Evolutionary conservation across 345 rosid genomes (phyloP), one percentile per base, ranked within the genome.

Genomic region (Rhizophora mangle): DNA sequence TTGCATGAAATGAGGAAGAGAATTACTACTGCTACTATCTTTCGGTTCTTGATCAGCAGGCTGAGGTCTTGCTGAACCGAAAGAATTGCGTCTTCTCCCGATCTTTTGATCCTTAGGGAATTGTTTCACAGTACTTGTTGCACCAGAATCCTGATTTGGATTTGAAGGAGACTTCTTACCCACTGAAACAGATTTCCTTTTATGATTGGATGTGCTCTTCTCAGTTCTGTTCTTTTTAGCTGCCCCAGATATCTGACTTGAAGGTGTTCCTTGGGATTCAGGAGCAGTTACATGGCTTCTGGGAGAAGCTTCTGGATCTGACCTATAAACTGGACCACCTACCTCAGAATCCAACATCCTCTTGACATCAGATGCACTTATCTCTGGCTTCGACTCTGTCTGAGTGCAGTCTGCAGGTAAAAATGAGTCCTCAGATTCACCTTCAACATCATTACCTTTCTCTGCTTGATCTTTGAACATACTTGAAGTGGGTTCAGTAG

Each of bases 1-100:
- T 81, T 86, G 98, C 99, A 95, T 95, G 89, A 95, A 95, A 61
- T 72, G 92, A n/a, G 98, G 99, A 68, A 92, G 58, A 64, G 96
- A 82, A 79, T 68, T 84, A 76, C 83, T 89, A 78, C 86, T 87
- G 63, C 83, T 82, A 67, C 87, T 83, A 59, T 85, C 96, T 73
- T 89, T 81, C 54, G 90, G 85, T 72, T 90, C 98, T 83, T 86
- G 90, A 59, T 84, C 94, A 72, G 36, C 69, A 63, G 72, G 73
- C 55, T 80, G 89, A 3, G 69, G 70, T 62, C 51, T 84, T 16
- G 75, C n/a, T 10, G 89, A 78, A 75, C 90, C 95, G 64, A 91
- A 79, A 29, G 98, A 93, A 62, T 67, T 87, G 61, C 86, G 85
- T 69, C 89, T 78, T 79, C 83, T 92, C 72, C 86, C 90, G 32